Conservation (phyloP, 2,329 filamentous ascomycete species). For the Calcarisporium arbuscula region DNA sequence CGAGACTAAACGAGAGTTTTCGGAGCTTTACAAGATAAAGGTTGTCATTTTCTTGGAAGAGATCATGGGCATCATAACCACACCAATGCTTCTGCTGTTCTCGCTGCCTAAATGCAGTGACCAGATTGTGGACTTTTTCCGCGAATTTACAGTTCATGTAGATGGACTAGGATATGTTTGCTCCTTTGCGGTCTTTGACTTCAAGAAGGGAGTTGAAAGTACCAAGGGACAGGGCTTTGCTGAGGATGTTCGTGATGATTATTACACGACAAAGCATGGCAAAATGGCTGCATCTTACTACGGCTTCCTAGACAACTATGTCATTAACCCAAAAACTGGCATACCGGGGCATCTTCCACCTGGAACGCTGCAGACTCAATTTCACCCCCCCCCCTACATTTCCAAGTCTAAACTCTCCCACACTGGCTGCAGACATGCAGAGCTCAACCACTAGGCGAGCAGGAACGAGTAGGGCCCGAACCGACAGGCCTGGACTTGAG, state of each 20-base stretch:
- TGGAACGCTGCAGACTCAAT: slow-evolving; percentile 45
- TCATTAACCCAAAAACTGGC: slow-evolving; percentile 63
- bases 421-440: slow-evolving; percentile 49
- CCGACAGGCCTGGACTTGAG: slow-evolving; percentile 29
- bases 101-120: slow-evolving; percentile 85
- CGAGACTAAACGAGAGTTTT: slow-evolving; percentile 87
- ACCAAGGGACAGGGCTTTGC: slow-evolving; percentile 29
- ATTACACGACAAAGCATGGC: slow-evolving; percentile 90
- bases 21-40: slow-evolving; percentile 85
- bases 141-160: slow-evolving; percentile 94
- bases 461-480: slow-evolving; percentile 38
- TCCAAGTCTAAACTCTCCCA: slow-evolving; percentile 62
- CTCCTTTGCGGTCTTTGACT: slow-evolving; percentile 95
- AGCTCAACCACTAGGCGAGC: slow-evolving; percentile 37
- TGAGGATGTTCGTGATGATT: slow-evolving; percentile 77
- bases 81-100: slow-evolving; percentile 81
- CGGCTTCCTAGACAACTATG: slow-evolving; percentile 90
- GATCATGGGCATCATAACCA: slow-evolving; percentile 84
- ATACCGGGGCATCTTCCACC: slow-evolving; percentile 55
- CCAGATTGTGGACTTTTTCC: slow-evolving; percentile 93
- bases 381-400: slow-evolving; percentile 72
- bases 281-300: slow-evolving; percentile 99
- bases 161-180: slow-evolving; percentile 95
- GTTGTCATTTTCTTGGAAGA: slow-evolving; percentile 89
- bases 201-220: slow-evolving; percentile 68